Evolutionary conservation across 2,329 filamentous ascomycete genomes (phyloP), one percentile per base, ranked within the genome.

Genomic region (Pyricularia sp.): DNA sequence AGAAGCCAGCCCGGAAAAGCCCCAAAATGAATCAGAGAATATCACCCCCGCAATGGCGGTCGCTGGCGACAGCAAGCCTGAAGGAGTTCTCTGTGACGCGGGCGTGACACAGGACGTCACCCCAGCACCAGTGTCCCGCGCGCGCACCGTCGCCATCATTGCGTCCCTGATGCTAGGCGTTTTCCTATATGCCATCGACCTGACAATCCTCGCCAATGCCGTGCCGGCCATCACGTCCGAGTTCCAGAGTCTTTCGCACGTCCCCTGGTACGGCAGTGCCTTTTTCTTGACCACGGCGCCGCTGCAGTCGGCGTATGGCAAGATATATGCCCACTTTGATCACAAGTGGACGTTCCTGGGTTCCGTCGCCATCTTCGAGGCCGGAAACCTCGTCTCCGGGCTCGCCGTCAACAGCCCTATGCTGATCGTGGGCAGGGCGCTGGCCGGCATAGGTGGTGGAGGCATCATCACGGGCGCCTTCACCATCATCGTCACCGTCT

Each of bases 371-470:
- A 69, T 86, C 36, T 88, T 88, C 71, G 85, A 87, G 72, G 26
- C 86, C 0, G 86, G 86, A 0, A 85, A 82, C 0, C 71, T 85
- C 3, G 74, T 88, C 20, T 87, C 85, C 71, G 86, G 76, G 70
- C 70, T 80, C 69, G 81, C 85, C 0, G 76, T 73, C 0, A 82
- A 78, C n/a, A 84, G 83, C 0, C 71, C 75, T 0, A 83, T 84
- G 77, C 80, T 88, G 69, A 87, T 88, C 68, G 73, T 83, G 3
- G 85, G 85, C 0, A 80, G 85, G 6, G 82, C 83, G 0, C 76
- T 88, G 3, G 83, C 85, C 0, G 86, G 86, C 0, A 70, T 82
- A 0, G 85, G 85, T 0, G 79, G 78, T 2, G 80, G 84, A 2
- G 86, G 82, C 0, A 71, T 87, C 4, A 78, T 81, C 68, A 84